Base-by-base conservation (phyloP, 495 filamentous ascomycete species). In the Trichoderma orchidacearum region DNA sequence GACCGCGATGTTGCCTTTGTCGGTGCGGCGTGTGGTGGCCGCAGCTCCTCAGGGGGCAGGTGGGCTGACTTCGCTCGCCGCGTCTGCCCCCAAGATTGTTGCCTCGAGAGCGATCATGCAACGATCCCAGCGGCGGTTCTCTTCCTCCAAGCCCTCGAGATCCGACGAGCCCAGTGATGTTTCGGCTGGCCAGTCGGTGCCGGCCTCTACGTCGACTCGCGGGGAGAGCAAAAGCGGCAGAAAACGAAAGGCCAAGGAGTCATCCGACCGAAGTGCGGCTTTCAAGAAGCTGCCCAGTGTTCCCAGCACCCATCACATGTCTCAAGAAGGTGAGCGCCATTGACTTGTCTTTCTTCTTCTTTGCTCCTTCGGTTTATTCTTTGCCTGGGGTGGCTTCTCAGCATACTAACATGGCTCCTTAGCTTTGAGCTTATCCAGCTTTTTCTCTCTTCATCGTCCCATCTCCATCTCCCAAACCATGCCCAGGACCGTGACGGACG, bases 381-480 rank as follows among this genome's bases (percentile, higher is more conserved):
- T n/a, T n/a, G n/a, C n/a, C n/a, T n/a, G n/a, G n/a, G n/a, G n/a
- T n/a, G n/a, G n/a, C n/a, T n/a, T n/a, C n/a, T n/a, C n/a, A n/a
- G n/a, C n/a, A n/a, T n/a, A n/a, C n/a, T n/a, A n/a, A n/a, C n/a
- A n/a, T n/a, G n/a, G n/a, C n/a, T n/a, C n/a, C n/a, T n/a, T 50
- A 98, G 93, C 94, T 65, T 75, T 96, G 45, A 84, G 84, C 59
- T 75, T 95, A 30, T 90, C 92, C 6, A 85, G 85, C 52, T 97
- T 98, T 77, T 98, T 96, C 73, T 93, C 93, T 57, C 86, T 92
- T 59, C 90, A 98, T 74, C 82, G 93, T 54, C 93, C 93, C 4
- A 91, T 98, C 61, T 94, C 89, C 55, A 79, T 96, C 62, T 91
- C 87, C 28, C 80, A 83, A 59, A 80, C 83, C 53, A 79, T 94